phyloP scores from a whole-genome alignment of 495 filamentous ascomycete genomes.

The Durotheca rogersii region DNA sequence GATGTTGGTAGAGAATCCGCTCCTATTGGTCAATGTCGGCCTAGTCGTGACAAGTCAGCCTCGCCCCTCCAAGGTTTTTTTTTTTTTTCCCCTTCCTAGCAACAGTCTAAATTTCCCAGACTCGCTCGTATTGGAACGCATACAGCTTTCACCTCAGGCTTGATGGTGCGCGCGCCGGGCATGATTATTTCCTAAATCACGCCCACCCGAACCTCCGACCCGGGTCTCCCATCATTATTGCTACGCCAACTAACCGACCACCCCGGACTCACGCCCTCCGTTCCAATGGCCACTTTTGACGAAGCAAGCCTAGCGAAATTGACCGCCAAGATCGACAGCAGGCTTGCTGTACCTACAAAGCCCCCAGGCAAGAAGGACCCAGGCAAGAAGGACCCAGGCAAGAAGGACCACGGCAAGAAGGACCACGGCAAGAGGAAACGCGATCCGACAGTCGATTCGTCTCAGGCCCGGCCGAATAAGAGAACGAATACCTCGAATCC shows the following conservation, averaged over 20 bases:
- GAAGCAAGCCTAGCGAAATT: constrained; percentile 62
- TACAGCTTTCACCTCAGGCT: neutral
- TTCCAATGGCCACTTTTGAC: constrained; percentile 57
- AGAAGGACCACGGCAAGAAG: constrained; percentile 23
- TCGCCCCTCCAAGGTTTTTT: constrained; percentile 37
- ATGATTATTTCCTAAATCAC: neutral
- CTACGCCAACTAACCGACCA: too few species aligned
- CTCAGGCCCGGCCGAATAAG: constrained; percentile 31
- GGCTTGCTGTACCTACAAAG: constrained; percentile 32
- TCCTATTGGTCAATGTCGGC: constrained; percentile 6
- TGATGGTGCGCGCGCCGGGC: neutral
- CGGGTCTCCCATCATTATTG: neutral
- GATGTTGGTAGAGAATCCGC: too few species aligned
- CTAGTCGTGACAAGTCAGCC: constrained; percentile 3
- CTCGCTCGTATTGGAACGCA: constrained; percentile 5
- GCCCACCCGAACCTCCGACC: neutral
- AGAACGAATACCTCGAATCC: constrained; percentile 23
- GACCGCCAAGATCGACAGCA: constrained; percentile 62
- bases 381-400: too few species aligned
- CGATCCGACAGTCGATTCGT: constrained; percentile 24
- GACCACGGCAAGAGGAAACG: constrained; percentile 34
- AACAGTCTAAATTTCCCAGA: too few species aligned
- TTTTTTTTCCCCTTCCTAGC: too few species aligned
- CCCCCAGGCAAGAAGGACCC: too few species aligned
- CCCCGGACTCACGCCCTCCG: too few species aligned